Evolutionary conservation across 257 asterid species (phyloP).

Genomic region (Thymus mandschuricus): DNA sequence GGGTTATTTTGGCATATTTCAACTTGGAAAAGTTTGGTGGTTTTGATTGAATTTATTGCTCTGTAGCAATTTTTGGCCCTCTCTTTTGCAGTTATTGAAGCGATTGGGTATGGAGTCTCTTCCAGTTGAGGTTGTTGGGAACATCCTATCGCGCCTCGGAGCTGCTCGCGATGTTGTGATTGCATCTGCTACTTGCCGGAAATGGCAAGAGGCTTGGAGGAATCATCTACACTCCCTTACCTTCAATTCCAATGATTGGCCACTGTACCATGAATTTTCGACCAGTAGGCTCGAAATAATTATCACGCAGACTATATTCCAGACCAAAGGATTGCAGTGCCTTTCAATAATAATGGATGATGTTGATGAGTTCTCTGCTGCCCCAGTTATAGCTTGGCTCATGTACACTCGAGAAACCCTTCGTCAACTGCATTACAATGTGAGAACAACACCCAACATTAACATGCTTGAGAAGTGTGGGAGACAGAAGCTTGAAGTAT

Average conservation of each 20-base stretch:
- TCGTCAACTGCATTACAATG: conserved; percentile 77
- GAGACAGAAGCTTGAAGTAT: conserved; percentile 78
- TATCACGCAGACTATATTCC: conserved; percentile 78
- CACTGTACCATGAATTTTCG: conserved; percentile 67
- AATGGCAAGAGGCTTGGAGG: conserved; percentile 86
- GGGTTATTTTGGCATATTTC: conserved; percentile 26
- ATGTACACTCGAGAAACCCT: conserved; percentile 81
- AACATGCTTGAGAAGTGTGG: conserved; percentile 90
- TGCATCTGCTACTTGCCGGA: conserved; percentile 85
- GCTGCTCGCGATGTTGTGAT: conserved; percentile 85
- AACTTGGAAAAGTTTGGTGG: conserved; percentile 22
- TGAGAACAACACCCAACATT: conserved; percentile 74
- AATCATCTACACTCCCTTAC: conserved; percentile 76
- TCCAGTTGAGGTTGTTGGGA: conserved; percentile 94
- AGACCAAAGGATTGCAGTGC: conserved; percentile 67
- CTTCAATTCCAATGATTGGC: conserved; percentile 83
- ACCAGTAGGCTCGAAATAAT: conserved; percentile 71
- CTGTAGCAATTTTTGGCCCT: conserved; percentile 26
- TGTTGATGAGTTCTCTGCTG: conserved; percentile 82
- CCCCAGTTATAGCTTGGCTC: conserved; percentile 90
- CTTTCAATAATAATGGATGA: conserved; percentile 81
- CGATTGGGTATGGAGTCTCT: conserved; percentile 64
- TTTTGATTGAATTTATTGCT: conserved; percentile 33
- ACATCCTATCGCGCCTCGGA: conserved; percentile 73
- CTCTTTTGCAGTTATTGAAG: conserved; percentile 27